phyloP scores from a whole-genome alignment of 2,329 filamentous ascomycete species.

The Septoria petroselini region DNA sequence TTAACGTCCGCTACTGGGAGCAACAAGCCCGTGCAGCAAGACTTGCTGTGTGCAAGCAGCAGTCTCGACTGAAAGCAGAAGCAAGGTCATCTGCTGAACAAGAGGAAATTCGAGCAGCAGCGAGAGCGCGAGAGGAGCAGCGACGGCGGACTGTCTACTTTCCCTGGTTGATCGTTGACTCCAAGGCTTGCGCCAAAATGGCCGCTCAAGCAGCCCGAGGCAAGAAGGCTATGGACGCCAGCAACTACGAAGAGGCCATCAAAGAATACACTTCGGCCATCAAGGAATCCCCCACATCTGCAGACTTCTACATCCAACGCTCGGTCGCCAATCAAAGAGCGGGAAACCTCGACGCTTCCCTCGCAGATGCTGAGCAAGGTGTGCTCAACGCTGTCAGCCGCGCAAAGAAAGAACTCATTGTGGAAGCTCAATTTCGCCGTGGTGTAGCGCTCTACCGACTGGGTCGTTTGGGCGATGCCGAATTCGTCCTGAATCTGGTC shows the following conservation, averaged over 20 bases:
- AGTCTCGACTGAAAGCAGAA: too few species aligned
- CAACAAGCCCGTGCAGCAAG: too few species aligned
- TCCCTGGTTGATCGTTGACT: too few species aligned
- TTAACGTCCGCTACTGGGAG: too few species aligned
- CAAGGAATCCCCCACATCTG: slow-evolving; percentile 59
- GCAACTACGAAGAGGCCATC: slow-evolving; percentile 67
- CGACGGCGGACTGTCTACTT: not conserved
- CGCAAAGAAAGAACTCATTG: slow-evolving; percentile 70
- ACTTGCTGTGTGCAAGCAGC: not conserved
- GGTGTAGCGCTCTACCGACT: slow-evolving; percentile 70
- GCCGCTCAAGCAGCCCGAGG: slow-evolving; percentile 58
- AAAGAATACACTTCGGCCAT: slow-evolving; percentile 66
- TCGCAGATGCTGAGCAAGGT: slow-evolving; percentile 49
- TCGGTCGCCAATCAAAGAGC: slow-evolving; percentile 72
- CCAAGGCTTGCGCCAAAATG: slow-evolving; percentile 19
- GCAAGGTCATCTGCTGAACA: not conserved
- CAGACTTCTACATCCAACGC: slow-evolving; percentile 76
- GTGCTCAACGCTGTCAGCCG: slow-evolving; percentile 67
- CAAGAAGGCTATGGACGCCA: slow-evolving; percentile 58
- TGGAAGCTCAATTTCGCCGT: slow-evolving; percentile 77
- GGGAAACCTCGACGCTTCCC: slow-evolving; percentile 45
- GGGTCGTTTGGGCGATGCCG: slow-evolving; percentile 70
- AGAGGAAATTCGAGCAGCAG: not conserved
- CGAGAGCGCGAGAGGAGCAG: not conserved
- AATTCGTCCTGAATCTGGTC: slow-evolving; percentile 63